Evolutionary conservation across 352 stramenopile species (phyloP), one percentile per base, ranked within the genome.

Genomic region (Pythium dissimile): DNA sequence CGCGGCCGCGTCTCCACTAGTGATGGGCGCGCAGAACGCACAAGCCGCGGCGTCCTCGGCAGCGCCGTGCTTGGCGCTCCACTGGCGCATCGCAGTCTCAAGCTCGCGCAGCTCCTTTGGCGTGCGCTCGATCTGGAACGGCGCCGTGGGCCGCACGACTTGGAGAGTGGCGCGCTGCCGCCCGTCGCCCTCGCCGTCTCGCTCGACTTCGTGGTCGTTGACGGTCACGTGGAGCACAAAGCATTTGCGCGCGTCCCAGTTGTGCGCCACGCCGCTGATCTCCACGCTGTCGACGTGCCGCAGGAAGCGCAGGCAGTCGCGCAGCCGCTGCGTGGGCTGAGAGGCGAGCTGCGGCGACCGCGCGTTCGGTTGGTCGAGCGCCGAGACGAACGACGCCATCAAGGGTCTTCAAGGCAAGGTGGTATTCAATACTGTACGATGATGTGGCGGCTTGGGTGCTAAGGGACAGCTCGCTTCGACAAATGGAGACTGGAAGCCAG

Each of bases 81-180:
- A 56, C 3, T 63, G 31, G 28, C 28, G 45, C 35, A 63, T 51
- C 27, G 45, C 28, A 2, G 10, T 20, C 45, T 51, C n/a, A 13
- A 63, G 38, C 55, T 51, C 20, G 0, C 31, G 15, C 11, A 63
- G n/a, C 30, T 63, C 45, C 20, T 42, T 38, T 0, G 37, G 37
- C n/a, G 55, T 63, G 30, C 55, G 45, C 37, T 63, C 55, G 46
- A 63, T 56, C 46, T 63, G 55, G 38, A 63, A 63, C 16, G 55
- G 55, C 55, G 34, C 27, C 20, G 45, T 41, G 24, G 38, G 37
- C 37, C 20, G 23, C 5, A 49, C 24, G 16, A 58, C 50, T 18
- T 43, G 18, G 4, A 49, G 23, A 43, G 0, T 27, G 6, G 6
- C 24, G 35, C 46, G 35, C n/a, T 59, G 18, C 24, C 13, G 52